Base-by-base conservation (phyloP, 2,329 filamentous ascomycete species). In the Zalaria obscura region DNA sequence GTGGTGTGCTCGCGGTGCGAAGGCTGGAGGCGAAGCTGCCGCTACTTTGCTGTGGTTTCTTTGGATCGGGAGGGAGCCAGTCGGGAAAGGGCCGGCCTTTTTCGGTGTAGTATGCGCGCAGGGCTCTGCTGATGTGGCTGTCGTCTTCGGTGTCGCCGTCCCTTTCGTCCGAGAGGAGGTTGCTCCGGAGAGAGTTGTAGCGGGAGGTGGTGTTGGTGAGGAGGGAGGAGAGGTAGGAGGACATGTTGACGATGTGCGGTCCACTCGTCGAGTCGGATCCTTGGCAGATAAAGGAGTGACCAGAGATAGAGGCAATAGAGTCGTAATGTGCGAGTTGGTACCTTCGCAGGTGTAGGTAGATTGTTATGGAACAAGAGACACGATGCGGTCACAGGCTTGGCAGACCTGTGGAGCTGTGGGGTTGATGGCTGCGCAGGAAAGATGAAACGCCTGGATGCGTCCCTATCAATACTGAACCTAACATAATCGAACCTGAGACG, bases 41-140 rank as follows among this genome's bases (percentile, higher is more conserved):
- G 60, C 48, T 50, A 7, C 25, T 63, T 64, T 4, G 66, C 51
- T 25, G 74, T 35, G 77, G 76, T 3, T 74, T 76, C 62, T 85
- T 89, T n/a, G 86, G 88, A 60, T 94, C 85, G 4, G 84, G 80
- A 5, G 88, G 86, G 5, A 96, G 78, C 89, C 91, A 96, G 51
- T 70, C 65, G 1, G 91, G 91, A 48, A 88, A 83, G 2, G 78
- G 71, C 25, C 80, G 78, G 51, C 81, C 83, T 57, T 93, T 91
- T 61, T 96, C 88, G 40, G 70, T 76, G 70, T 98, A 96, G 72
- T 96, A 94, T 52, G 78, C 81, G 54, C 91, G 83, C 26, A 98
- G 76, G 31, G 93, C 87, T 54, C 91, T 84, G 64, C 85, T 93
- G 55, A 96, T 83, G 67, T 96, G 87, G 3, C 87, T 93, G 66